Evolutionary conservation across 2,329 filamentous ascomycete genomes (phyloP).

Genomic region (Periconia sp.): DNA sequence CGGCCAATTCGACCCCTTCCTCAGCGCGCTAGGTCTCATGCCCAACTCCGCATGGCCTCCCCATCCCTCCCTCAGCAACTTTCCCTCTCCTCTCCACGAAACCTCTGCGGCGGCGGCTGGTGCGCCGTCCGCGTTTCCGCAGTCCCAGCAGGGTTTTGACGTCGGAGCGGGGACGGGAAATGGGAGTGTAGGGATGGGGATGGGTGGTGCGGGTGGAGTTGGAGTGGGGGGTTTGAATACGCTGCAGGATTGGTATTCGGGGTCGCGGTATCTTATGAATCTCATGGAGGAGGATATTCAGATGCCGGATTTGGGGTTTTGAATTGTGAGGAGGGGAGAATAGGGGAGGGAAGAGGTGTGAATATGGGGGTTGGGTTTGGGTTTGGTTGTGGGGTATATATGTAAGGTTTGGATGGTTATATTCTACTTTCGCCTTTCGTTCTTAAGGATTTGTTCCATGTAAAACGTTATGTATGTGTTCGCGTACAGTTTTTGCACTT

Average conservation of each 20-base stretch:
- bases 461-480: no score
- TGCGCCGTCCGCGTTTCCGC: slow-evolving; percentile 5
- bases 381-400: no score
- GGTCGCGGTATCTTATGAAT: slow-evolving; percentile 66
- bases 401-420: no score
- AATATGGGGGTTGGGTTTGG: no score
- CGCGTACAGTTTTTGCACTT: no score
- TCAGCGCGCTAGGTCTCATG: slow-evolving; percentile 65
- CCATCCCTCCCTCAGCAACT: slow-evolving; percentile 15
- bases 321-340: neutral
- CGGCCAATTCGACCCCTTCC: slow-evolving; percentile 62
- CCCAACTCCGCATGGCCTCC: slow-evolving; percentile 38
- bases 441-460: no score
- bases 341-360: no score
- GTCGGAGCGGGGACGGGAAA: neutral
- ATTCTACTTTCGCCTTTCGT: no score
- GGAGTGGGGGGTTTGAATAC: slow-evolving; percentile 38
- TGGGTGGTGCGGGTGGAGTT: neutral
- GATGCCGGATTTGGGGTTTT: slow-evolving; percentile 30
- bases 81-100: neutral
- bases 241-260: slow-evolving; percentile 67
- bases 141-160: slow-evolving; percentile 11
- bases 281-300: slow-evolving; percentile 62
- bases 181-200: slow-evolving; percentile 12
- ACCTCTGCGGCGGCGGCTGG: neutral